Evolutionary conservation across 352 stramenopile genomes (phyloP).

Genomic region (Globisporangium rhizosaccharum): DNA sequence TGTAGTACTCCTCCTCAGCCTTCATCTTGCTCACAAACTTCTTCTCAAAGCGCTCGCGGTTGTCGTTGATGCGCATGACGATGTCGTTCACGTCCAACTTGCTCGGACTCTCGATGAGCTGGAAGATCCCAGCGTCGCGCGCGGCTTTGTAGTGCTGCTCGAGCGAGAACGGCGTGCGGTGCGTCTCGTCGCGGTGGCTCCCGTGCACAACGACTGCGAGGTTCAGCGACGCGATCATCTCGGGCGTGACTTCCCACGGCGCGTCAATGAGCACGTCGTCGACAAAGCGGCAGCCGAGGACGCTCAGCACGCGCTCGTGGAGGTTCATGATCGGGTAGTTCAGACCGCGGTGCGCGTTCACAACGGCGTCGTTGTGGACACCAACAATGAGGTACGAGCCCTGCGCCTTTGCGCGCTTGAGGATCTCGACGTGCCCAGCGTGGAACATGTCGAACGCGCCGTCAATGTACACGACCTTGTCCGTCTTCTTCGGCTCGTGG

Average conservation of each 20-base stretch:
- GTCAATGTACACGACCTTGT: slow-evolving; percentile 97
- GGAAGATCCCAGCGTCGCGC: slow-evolving; percentile 79
- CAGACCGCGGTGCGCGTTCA: slow-evolving; percentile 85
- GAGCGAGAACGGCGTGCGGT: slow-evolving; percentile 50
- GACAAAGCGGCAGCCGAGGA: slow-evolving; percentile 95
- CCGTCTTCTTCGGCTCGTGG: slow-evolving; percentile 82
- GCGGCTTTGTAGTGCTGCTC: slow-evolving; percentile 80
- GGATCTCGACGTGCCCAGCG: slow-evolving; percentile 94
- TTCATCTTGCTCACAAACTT: slow-evolving; percentile 93
- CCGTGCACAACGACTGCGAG: slow-evolving; percentile 83
- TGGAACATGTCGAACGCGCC: slow-evolving; percentile 99
- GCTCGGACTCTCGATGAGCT: slow-evolving; percentile 65
- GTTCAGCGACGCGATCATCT: slow-evolving; percentile 94
- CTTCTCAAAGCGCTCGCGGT: slow-evolving; percentile 88
- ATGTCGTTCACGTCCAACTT: slow-evolving; percentile 85
- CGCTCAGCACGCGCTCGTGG: slow-evolving; percentile 95
- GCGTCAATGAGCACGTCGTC: slow-evolving; percentile 99
- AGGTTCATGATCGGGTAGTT: slow-evolving; percentile 98
- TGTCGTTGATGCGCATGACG: slow-evolving; percentile 85
- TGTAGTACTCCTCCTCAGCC: slow-evolving; percentile 91
- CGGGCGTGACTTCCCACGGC: slow-evolving; percentile 91
- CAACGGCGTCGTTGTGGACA: slow-evolving; percentile 93
- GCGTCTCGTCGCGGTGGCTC: slow-evolving; percentile 76
- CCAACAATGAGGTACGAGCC: slow-evolving; percentile 96
- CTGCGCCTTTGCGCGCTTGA: slow-evolving; percentile 90